These are phyloP conservation scores for Xylaria nigripes DNA, from an alignment of 495 filamentous ascomycete species.

Conservation along the genomic window DNA sequence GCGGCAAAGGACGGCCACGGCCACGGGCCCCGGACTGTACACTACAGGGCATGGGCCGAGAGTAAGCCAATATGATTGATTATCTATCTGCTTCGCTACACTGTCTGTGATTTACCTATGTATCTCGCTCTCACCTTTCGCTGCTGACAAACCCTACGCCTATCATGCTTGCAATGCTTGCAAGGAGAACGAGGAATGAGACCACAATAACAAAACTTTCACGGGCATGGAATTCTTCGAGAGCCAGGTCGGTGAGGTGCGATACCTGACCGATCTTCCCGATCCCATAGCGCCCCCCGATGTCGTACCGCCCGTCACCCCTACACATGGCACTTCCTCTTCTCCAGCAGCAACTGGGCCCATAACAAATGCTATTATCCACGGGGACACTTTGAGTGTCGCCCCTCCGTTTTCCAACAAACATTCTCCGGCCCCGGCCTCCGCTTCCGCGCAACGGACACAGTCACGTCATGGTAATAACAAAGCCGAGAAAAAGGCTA, in stretches of 20 bases:
- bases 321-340: background rate
- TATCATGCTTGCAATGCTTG: conserved; percentile 1
- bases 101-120: background rate
- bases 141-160: conserved; percentile 1
- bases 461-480: background rate
- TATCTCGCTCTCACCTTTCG: background rate
- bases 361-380: background rate
- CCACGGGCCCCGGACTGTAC: background rate
- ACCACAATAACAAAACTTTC: background rate
- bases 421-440: background rate
- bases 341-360: background rate
- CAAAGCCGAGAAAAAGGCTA: conserved; percentile 3
- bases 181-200: conserved; percentile 6
- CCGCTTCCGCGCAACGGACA: background rate
- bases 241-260: conserved; percentile 47
- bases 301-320: background rate
- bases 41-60: background rate
- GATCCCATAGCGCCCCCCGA: conserved; percentile 2
- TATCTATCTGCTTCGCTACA: background rate
- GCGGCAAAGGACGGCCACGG: conserved; percentile 1
- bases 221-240: conserved; percentile 46
- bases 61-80: background rate
- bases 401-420: background rate
- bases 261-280: conserved; percentile 33
- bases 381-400: background rate